Conservation (phyloP, 345 rosid genomes). For the Gossypium thurberi region DNA sequence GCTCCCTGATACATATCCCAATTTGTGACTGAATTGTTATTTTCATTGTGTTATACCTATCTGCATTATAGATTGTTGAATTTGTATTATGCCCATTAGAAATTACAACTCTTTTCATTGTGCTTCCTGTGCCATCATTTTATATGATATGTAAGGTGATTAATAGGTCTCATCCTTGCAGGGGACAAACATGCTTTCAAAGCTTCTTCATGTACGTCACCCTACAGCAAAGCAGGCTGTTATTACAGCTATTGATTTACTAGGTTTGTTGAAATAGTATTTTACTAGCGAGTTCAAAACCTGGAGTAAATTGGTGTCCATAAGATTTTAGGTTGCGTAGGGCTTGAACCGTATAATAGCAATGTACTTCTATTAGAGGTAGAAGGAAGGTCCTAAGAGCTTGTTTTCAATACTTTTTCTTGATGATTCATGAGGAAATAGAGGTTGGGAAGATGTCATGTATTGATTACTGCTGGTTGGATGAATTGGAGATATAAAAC, state of each 20-base stretch:
- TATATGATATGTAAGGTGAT: slow-evolving; percentile 12
- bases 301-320: background rate
- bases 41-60: background rate
- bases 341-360: background rate
- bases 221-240: slow-evolving; percentile 97
- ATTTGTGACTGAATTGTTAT: background rate
- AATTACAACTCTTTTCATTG: slow-evolving; percentile 11
- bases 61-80: background rate
- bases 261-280: slow-evolving; percentile 45
- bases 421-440: background rate
- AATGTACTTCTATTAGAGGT: background rate
- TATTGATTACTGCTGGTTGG: background rate
- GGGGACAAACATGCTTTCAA: slow-evolving; percentile 98
- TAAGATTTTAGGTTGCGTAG: background rate
- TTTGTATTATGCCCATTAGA: slow-evolving; percentile 4
- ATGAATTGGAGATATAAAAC: slow-evolving; percentile 1
- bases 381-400: slow-evolving; percentile 3
- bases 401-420: background rate
- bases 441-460: slow-evolving; percentile 1
- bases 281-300: background rate
- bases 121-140: slow-evolving; percentile 6
- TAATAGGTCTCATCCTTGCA: slow-evolving; percentile 31
- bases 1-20: background rate
- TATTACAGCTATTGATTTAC: slow-evolving; percentile 89
- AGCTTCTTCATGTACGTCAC: slow-evolving; percentile 90